These are phyloP conservation scores for Microbotryum silenes-acaulis DNA, from an alignment of 1,284 basidiomycete species.

Conservation along the genomic window DNA sequence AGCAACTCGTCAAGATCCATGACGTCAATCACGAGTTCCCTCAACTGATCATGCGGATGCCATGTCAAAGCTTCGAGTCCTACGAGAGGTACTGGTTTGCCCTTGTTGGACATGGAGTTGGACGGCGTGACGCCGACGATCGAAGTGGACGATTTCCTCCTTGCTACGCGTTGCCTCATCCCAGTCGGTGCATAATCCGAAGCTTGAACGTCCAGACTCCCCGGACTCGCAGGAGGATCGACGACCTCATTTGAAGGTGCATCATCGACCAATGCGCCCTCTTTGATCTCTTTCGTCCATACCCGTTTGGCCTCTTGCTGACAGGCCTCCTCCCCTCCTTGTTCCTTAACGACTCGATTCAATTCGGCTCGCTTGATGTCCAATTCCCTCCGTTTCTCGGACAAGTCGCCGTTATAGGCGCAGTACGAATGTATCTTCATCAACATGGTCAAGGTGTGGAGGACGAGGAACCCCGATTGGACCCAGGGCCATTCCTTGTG, in stretches of 20 bases:
- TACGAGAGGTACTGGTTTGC: neutral
- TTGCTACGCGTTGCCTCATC: neutral
- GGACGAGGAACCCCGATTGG: slow-evolving; percentile 77
- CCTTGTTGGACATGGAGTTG: neutral
- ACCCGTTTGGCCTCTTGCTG: neutral
- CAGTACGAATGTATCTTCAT: slow-evolving; percentile 98
- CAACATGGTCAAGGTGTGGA: slow-evolving; percentile 83
- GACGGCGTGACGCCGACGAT: slow-evolving; percentile 1
- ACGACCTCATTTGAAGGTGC: too few species aligned
- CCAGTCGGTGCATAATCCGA: neutral
- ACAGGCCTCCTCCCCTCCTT: slow-evolving; percentile 49
- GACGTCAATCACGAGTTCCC: slow-evolving; percentile 65
- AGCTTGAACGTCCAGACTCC: neutral
- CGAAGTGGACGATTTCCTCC: neutral
- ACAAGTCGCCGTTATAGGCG: slow-evolving; percentile 75
- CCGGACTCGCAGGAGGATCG: too few species aligned
- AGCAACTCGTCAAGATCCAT: slow-evolving; percentile 71
- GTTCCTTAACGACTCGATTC: slow-evolving; percentile 46
- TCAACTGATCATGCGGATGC: slow-evolving; percentile 62
- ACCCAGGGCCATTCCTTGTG: slow-evolving; percentile 96
- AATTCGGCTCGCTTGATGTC: slow-evolving; percentile 47
- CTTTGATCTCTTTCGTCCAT: neutral
- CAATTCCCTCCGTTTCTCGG: slow-evolving; percentile 39
- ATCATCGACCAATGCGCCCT: neutral
- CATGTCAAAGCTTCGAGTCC: slow-evolving; percentile 51